Evolutionary conservation across 2,329 filamentous ascomycete genomes (phyloP), one percentile per base, ranked within the genome.

Genomic region (Metarhizium humberi): DNA sequence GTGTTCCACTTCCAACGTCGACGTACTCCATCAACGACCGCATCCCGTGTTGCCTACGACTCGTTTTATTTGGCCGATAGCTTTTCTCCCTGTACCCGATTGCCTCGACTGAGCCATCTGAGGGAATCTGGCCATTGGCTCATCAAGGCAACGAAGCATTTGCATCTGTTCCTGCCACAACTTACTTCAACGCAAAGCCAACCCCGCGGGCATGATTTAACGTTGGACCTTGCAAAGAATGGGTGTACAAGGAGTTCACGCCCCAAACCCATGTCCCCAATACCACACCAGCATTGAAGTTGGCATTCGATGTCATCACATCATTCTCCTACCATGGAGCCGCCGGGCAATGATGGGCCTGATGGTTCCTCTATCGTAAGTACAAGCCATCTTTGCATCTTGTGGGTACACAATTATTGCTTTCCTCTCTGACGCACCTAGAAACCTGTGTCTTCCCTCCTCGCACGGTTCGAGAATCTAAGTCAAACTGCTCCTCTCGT

Each of bases 381-480:
- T 70, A 53, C 11, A 48, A 29, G 20, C 45, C 45, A 16, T 48
- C 20, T 48, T 20, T 30, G 4, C 25, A 30, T 30, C 4, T 48
- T 13, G n/a, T 30, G 32, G 3, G 32, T 7, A 34, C 13, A 18
- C 54, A 60, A 57, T 50, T 20, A 34, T 20, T 52, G 2, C 36
- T 25, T 25, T 5, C n/a, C 25, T 30, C 45, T 14, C 45, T 48
- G 5, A 48, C 25, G 30, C 45, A 8, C 25, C 20, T 59, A 90
- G 87, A 89, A 85, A 74, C 88, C 90, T 30, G 88, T 94, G 52
- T 94, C 89, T 52, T 92, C 88, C 52, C 76, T 94, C 58, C 81
- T 86, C 58, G 89, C 87, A 59, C 85, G 88, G 63, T 94, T 92
- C 69, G 89, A 94, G 75, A 90, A 86, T 66, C 84, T 92, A 62